Conservation (phyloP, 768 basidiomycete species). For the Coprinellus micaceus region DNA sequence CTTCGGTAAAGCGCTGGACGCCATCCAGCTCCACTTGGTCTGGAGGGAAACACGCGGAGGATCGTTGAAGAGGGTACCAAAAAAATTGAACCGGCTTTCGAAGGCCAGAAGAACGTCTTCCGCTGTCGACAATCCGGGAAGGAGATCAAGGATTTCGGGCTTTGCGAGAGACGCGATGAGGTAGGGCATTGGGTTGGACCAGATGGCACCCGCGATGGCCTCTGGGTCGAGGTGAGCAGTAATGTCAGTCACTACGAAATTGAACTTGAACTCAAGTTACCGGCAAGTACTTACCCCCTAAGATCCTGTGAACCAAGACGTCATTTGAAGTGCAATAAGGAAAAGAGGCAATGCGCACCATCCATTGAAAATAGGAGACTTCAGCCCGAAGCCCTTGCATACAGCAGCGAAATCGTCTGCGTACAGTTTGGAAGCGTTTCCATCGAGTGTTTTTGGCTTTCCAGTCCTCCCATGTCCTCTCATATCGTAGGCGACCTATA, state of each 20-base stretch:
- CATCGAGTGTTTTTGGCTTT: constrained; percentile 24
- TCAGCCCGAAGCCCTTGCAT: constrained; percentile 23
- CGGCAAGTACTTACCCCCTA: not conserved
- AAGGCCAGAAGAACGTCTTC: constrained; percentile 19
- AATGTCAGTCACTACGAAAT: constrained; percentile 28
- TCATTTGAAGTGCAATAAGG: too few species aligned
- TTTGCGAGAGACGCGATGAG: constrained; percentile 21
- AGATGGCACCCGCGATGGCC: constrained; percentile 27
- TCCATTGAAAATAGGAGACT: constrained; percentile 27
- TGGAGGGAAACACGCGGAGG: constrained; percentile 22
- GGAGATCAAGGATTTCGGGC: constrained; percentile 14
- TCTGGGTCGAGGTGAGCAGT: constrained; percentile 22
- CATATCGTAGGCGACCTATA: constrained; percentile 32
- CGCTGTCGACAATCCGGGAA: constrained; percentile 21
- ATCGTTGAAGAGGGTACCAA: constrained; percentile 23
- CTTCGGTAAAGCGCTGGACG: constrained; percentile 16
- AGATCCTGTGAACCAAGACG: not conserved
- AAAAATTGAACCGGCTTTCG: constrained; percentile 21
- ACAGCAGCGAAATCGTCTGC: constrained; percentile 32
- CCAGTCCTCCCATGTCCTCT: constrained; percentile 32
- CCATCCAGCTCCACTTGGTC: constrained; percentile 23
- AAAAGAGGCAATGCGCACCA: constrained; percentile 19
- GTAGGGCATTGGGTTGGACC: constrained; percentile 24
- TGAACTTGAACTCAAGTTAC: not conserved
- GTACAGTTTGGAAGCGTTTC: constrained; percentile 24